Evolutionary conservation across 2,329 filamentous ascomycete genomes (phyloP), one percentile per base, ranked within the genome.

Genomic region (Cladorrhinum sp.): DNA sequence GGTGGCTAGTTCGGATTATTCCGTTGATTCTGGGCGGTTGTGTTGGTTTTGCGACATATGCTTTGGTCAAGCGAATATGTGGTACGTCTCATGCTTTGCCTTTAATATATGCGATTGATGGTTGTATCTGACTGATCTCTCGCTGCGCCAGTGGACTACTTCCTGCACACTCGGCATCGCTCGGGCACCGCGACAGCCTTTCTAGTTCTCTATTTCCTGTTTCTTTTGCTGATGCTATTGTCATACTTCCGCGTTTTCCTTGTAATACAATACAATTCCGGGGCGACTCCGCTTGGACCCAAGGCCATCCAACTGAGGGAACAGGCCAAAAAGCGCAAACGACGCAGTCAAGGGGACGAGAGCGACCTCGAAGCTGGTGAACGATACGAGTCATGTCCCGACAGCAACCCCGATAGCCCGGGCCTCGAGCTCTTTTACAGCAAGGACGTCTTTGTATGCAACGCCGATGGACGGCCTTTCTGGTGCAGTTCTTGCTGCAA

Each of bases 401-500:
- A 84, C 57, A 67, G 69, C 30, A 75, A 80, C 60, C 80, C 82
- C n/a, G 84, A 90, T 65, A 85, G 84, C 56, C 84, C 86, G 10
- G 88, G 88, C 0, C 78, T 93, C 55, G 89, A 93, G 67, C 75
- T 79, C 3, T 96, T 96, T 71, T 96, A 95, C 71, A 88, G 83
- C 64, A 91, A 89, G 71, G 88, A 96, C 67, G 84, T 91, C 1
- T 98, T 96, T 72, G 82, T 92, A 1, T 97, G 91, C 74, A 89
- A 96, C 69, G 79, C 81, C 12, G 90, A 95, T 68, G 95, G 95
- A 0, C 81, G 88, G n/a, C 94, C 94, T 0, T 84, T 86, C 30
- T 98, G 91, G 86, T 99, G 94, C 75, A 87, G 87, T 3, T 83
- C 85, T 57, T 99, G 94, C 73, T 84, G 84, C 59, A 91, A 89